phyloP scores from a whole-genome alignment of 768 basidiomycete species.

The Lactarius pseudohatsudake region DNA sequence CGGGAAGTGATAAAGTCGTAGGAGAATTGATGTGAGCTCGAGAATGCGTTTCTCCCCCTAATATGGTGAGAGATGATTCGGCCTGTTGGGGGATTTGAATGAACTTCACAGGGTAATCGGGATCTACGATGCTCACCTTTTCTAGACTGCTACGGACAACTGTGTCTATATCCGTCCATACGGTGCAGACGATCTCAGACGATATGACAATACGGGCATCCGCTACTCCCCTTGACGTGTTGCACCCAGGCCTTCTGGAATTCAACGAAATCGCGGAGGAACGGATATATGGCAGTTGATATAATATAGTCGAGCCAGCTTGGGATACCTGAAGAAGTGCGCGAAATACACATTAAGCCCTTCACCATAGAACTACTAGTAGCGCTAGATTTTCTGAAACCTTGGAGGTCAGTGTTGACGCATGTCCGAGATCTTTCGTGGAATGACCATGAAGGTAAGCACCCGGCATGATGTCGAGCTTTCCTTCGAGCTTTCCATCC shows the following conservation, averaged over 20 bases:
- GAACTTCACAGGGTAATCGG: neutral
- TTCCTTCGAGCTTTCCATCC: no score
- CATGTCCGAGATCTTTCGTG: no score
- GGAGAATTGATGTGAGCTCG: neutral
- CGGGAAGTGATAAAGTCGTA: neutral
- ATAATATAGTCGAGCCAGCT: neutral
- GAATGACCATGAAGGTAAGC: slow-evolving; percentile 6
- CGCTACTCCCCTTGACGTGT: neutral
- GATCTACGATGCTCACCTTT: neutral
- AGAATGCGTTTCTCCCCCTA: no score
- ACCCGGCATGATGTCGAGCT: neutral
- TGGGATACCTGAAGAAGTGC: neutral
- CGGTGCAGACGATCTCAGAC: neutral
- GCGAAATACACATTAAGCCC: neutral
- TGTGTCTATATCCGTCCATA: slow-evolving; percentile 1
- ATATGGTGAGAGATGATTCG: neutral
- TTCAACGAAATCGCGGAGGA: neutral
- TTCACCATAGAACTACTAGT: neutral
- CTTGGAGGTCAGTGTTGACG: no score
- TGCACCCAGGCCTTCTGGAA: neutral
- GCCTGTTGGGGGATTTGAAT: slow-evolving; percentile 4
- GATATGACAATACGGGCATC: no score
- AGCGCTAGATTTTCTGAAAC: no score
- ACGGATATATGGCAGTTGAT: neutral
- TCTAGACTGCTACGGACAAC: neutral